Evolutionary conservation across 176 grass and related monocot species (phyloP), one percentile per base, ranked within the genome.

Genomic region (Chloris gayana): DNA sequence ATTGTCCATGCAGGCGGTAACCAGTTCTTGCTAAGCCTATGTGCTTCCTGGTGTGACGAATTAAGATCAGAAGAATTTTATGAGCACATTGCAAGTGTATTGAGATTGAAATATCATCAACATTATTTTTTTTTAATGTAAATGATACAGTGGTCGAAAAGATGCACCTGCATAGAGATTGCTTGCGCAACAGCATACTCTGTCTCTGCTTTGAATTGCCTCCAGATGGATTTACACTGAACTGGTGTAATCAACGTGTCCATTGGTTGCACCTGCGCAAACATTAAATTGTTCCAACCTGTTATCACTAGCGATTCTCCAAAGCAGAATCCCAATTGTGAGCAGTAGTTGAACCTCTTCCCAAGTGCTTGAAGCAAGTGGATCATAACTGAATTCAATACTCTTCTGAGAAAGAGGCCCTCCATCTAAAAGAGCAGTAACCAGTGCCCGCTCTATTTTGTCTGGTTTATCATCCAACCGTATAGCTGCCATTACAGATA

Each of bases 181-280:
- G 94, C 94, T 87, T 97, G 91, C n/a, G 51, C 79, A 64, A 97
- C 81, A 59, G 81, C 64, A 88, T 87, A 91, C 42, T 93, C 86
- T n/a, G 91, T 97, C 56, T 97, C 94, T 21, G 80, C 82, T 45
- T 87, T 87, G 70, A 97, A 97, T 77, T 91, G 94, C 80, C 78
- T 90, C 94, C 91, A 97, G 72, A 93, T 89, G 39, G 80, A 84
- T 81, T 89, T 93, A 82, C 91, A 93, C 78, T 93, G 94, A 31
- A 92, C 85, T 58, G 94, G 94, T 63, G 85, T 88, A 72, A 97
- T 97, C 74, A 97, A 39, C 25, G 83, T 87, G 76, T 97, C 82
- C 53, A 80, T 62, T 77, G 80, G 85, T 81, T 87, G 64, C 58
- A 97, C 87, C 94, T 97, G 77, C 34, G 56, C 3, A 63, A 77